These are phyloP conservation scores for Candida sojae DNA, from an alignment of 1,139 yeast genomes.

Conservation along the genomic window DNA sequence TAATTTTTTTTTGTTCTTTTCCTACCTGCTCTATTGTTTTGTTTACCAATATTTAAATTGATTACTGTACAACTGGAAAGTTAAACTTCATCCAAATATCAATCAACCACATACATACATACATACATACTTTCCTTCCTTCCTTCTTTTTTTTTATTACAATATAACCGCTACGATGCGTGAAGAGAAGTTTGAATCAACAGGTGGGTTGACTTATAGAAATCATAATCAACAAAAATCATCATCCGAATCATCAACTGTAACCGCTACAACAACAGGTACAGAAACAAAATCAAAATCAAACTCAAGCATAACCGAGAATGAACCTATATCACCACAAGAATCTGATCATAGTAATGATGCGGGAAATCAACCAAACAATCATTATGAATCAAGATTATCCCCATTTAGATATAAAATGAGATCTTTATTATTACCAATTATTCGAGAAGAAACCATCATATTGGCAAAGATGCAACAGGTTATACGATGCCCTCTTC, in stretches of 20 bases:
- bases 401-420: slow-evolving; percentile 59
- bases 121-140: no score
- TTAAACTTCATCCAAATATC: no score
- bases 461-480: slow-evolving; percentile 60
- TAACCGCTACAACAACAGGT: background rate
- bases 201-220: background rate
- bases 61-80: no score
- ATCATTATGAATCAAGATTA: slow-evolving; percentile 64
- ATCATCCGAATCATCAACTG: background rate
- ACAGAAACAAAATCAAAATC: background rate
- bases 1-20: no score
- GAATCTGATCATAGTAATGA: slow-evolving; percentile 31
- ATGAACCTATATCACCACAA: slow-evolving; percentile 1
- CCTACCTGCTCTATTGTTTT: no score
- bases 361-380: slow-evolving; percentile 71
- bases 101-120: no score
- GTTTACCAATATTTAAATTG: no score
- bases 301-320: background rate
- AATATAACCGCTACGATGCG: background rate
- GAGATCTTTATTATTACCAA: slow-evolving; percentile 58
- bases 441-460: slow-evolving; percentile 68
- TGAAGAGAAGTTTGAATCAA: background rate
- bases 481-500: slow-evolving; percentile 45
- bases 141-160: no score
- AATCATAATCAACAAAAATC: background rate